These are phyloP conservation scores for Rhizopogon salebrosus DNA, from an alignment of 768 basidiomycete species.

Conservation along the genomic window DNA sequence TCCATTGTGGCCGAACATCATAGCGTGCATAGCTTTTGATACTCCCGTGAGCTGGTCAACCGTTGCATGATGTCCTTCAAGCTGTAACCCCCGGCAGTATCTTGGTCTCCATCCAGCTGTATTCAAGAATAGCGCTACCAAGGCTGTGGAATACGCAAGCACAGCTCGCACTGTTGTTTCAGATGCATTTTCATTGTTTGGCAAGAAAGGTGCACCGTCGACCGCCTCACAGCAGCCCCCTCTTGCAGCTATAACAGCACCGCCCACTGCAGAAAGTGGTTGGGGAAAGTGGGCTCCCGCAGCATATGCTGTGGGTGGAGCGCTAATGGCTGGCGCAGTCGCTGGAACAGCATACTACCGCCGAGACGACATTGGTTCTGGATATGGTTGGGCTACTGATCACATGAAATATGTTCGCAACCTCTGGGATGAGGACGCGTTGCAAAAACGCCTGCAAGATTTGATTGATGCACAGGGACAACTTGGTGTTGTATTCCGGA, in stretches of 20 bases:
- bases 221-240: slow-evolving; percentile 23
- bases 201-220: slow-evolving; percentile 35
- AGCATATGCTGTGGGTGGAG: slow-evolving; percentile 68
- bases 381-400: slow-evolving; percentile 74
- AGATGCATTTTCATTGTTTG: slow-evolving; percentile 52
- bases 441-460: slow-evolving; percentile 56
- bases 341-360: slow-evolving; percentile 82
- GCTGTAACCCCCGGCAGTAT: slow-evolving; percentile 45
- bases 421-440: slow-evolving; percentile 71
- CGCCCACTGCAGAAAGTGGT: slow-evolving; percentile 20
- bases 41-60: slow-evolving; percentile 66
- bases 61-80: neutral
- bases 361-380: slow-evolving; percentile 64
- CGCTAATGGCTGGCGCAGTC: slow-evolving; percentile 75
- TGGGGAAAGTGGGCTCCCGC: slow-evolving; percentile 70
- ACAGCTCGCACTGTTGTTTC: slow-evolving; percentile 61
- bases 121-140: slow-evolving; percentile 78
- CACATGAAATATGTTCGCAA: slow-evolving; percentile 88
- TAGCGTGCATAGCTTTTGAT: slow-evolving; percentile 83
- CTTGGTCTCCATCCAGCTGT: slow-evolving; percentile 82
- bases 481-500: slow-evolving; percentile 65
- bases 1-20: slow-evolving; percentile 84
- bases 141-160: slow-evolving; percentile 65
- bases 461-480: slow-evolving; percentile 57
- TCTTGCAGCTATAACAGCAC: slow-evolving; percentile 27